These are phyloP conservation scores for Eucalyptus regnans DNA, from an alignment of 345 rosid genomes.

Conservation along the genomic window DNA sequence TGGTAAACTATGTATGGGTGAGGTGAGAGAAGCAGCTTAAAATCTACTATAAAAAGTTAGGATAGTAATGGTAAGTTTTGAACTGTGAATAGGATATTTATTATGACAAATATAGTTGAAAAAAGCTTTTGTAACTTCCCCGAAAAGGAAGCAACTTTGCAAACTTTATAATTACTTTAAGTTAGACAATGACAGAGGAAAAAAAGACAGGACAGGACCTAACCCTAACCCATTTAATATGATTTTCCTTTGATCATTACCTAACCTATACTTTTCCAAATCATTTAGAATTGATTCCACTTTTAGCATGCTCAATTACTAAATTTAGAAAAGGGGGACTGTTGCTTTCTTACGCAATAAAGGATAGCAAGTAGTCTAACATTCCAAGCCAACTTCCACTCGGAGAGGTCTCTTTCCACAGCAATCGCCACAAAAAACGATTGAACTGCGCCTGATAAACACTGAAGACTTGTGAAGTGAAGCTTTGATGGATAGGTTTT, in stretches of 20 bases:
- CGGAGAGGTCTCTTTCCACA: constrained; percentile 44
- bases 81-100: not conserved
- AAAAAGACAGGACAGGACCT: not conserved
- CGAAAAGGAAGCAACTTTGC: not conserved
- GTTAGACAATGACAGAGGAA: not conserved
- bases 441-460: constrained; percentile 55
- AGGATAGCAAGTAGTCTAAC: constrained; percentile 47
- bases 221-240: not conserved
- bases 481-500: constrained; percentile 74
- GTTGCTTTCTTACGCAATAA: constrained; percentile 45
- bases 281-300: not conserved
- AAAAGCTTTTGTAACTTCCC: not conserved
- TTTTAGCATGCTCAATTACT: not conserved
- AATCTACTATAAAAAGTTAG: not conserved
- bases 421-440: constrained; percentile 62
- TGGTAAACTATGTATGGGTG: not conserved
- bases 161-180: not conserved
- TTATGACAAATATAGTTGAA: not conserved
- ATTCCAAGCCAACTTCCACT: constrained; percentile 78
- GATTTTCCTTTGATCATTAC: not conserved
- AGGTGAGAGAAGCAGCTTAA: not conserved
- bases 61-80: not conserved
- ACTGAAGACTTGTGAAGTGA: constrained; percentile 56
- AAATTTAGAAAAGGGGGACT: not conserved
- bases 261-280: not conserved